phyloP scores from a whole-genome alignment of 2,329 filamentous ascomycete genomes.

The Ilyonectria sp. region DNA sequence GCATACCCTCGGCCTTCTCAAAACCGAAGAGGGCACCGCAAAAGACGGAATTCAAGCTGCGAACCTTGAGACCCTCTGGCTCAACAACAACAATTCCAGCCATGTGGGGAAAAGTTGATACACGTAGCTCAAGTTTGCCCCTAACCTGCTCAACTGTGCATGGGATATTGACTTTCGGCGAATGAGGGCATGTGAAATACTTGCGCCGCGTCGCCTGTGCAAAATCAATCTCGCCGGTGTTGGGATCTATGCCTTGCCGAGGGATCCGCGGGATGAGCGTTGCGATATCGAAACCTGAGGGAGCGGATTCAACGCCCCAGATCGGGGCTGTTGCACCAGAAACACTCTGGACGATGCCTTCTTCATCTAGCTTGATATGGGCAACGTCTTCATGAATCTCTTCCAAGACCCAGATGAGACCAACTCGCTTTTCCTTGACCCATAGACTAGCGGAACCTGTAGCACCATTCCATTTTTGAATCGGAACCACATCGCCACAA shows the following conservation, averaged over 20 bases:
- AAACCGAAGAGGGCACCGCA: conserved; percentile 93
- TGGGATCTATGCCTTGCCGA: conserved; percentile 78
- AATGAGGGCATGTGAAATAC: conserved; percentile 89
- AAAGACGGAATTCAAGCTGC: conserved; percentile 96
- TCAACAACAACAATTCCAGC: conserved; percentile 95
- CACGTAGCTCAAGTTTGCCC: conserved; percentile 79
- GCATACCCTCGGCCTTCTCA: conserved; percentile 84
- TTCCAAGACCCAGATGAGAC: conserved; percentile 97
- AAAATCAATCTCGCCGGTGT: conserved; percentile 83
- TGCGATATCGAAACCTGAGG: conserved; percentile 80
- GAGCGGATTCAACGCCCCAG: conserved; percentile 81
- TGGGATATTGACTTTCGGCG: conserved; percentile 84
- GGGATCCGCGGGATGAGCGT: conserved; percentile 87
- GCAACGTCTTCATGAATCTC: conserved; percentile 97
- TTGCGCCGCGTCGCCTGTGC: conserved; percentile 79
- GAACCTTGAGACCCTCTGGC: conserved; percentile 81
- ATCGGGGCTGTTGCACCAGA: conserved; percentile 87
- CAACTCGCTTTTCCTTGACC: conserved; percentile 97
- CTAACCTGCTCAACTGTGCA: conserved; percentile 83
- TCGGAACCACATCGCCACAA: conserved; percentile 98
- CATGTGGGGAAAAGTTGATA: conserved; percentile 98
- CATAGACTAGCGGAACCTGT: conserved; percentile 95
- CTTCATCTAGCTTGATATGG: conserved; percentile 81
- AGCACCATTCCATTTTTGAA: conserved; percentile 93
- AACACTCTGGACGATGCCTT: conserved; percentile 79